These are phyloP conservation scores for Ascochyta pisi DNA, from an alignment of 2,329 filamentous ascomycete genomes.

Conservation along the genomic window DNA sequence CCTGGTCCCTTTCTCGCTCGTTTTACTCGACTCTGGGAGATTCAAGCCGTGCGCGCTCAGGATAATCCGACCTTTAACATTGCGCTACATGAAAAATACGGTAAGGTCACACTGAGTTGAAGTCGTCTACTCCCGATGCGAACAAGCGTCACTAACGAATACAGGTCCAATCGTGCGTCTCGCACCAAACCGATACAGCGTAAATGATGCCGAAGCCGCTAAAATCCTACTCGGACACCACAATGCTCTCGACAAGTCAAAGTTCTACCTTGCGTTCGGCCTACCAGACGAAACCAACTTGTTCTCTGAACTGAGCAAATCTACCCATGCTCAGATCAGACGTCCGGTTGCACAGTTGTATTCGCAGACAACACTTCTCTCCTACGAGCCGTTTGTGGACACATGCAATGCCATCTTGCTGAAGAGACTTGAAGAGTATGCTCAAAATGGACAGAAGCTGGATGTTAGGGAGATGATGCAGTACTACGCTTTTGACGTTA, in stretches of 20 bases:
- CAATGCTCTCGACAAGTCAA: conserved; percentile 10
- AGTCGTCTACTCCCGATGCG: neutral
- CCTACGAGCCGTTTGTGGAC: conserved; percentile 52
- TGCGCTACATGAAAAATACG: conserved; percentile 51
- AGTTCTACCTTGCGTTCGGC: conserved; percentile 38
- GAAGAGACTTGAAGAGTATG: conserved; percentile 35
- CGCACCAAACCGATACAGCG: conserved; percentile 25
- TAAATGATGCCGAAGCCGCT: conserved; percentile 18
- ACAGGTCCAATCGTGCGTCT: conserved; percentile 22
- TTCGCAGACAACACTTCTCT: conserved; percentile 47
- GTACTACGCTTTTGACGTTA: conserved; percentile 60
- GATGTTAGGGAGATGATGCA: conserved; percentile 56
- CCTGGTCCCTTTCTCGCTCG: conserved; percentile 56
- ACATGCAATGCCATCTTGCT: conserved; percentile 43
- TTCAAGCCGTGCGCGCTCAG: conserved; percentile 47
- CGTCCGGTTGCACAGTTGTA: conserved; percentile 49
- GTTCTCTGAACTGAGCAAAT: no score
- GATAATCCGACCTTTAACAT: conserved; percentile 50
- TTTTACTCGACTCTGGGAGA: conserved; percentile 56
- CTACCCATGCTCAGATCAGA: no score
- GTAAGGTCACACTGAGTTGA: conserved; percentile 15
- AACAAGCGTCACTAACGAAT: neutral
- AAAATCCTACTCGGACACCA: conserved; percentile 16
- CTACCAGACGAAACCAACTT: conserved; percentile 22
- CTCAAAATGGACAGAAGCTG: conserved; percentile 33